Evolutionary conservation across 768 basidiomycete genomes (phyloP), one percentile per base, ranked within the genome.

Genomic region (Udeniomyces megalosporus): DNA sequence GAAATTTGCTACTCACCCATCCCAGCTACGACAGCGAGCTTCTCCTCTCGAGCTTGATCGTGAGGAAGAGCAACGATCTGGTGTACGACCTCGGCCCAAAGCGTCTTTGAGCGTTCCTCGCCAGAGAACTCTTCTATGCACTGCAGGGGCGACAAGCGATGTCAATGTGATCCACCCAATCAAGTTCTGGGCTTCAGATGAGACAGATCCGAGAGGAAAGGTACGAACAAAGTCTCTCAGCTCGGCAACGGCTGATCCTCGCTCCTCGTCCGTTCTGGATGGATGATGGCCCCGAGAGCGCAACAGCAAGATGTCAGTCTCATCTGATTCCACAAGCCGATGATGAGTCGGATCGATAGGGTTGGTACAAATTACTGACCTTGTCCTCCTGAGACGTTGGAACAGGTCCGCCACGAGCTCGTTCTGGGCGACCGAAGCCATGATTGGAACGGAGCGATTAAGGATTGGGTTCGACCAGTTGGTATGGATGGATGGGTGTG

Each of bases 21-120:
- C 26, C 90, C 91, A 59, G 84, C 73, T 35, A 96, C 76, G 35
- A 89, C 91, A 15, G 89, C 92, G 58, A 90, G 80, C 66, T 86
- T 85, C 72, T 92, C 89, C 26, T 78, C 76, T 56, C 78, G 80
- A 70, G 82, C 83, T 70, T 83, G 82, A 68, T 85, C 86, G 70
- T 91, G 88, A 61, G 86, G 84, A 49, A 90, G 79, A 67, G 86
- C 84, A 70, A 89, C 88, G 58, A 92, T 76, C 42, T 82, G 77
- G 66, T 81, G 79, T 70, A 84, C 89, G 68, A 92, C 84, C 60
- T 81, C 82, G 66, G 88, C 84, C 66, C 67, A 69, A 3, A 67
- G 61, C 12, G 52, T 32, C 58, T 62, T 62, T 24, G 57, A 53
- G 12, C 66, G 38, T 47, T 58, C 61, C 44, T 62, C 56, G 24